Base-by-base conservation (phyloP, 2,329 filamentous ascomycete genomes). In the Metarhizium humberi region DNA sequence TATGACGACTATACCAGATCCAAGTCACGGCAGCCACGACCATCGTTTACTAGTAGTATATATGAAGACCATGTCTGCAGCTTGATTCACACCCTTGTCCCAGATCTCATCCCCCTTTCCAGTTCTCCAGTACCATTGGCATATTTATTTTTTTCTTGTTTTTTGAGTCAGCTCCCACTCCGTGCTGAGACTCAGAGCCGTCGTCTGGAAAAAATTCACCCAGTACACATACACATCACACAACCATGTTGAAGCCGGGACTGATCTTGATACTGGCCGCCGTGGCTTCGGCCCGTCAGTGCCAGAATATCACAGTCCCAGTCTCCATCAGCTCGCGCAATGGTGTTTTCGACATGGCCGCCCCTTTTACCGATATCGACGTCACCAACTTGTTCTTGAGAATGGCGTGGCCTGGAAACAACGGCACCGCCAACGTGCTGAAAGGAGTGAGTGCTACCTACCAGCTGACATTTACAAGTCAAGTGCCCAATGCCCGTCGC, bases 321-420 rank as follows among this genome's bases (percentile, higher is more conserved):
- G 72, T 87, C 14, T 67, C 72, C 3, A 75, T 86, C 51, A 73
- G 73, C 2, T 73, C 81, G 0, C 71, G 77, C 29, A 82, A 84
- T 56, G 77, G 69, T 1, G 65, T 77, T 6, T 85, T 85, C 64
- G 68, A 77, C 56, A 55, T 80, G 13, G 60, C 73, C n/a, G 63
- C 75, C 0, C 73, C 79, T 6, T 64, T 68, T 50, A 74, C 66
- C n/a, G 78, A 83, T 60, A 73, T 83, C 38, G 81, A 86, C 2
- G 78, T 78, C 1, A 78, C 79, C 13, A 74, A 78, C 58, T 81
- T 86, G 60, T 67, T 78, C 34, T 68, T 84, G 54, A 71, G 76
- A 54, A 56, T 77, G n/a, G 72, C 73, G 2, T 70, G 71, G 42
- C 75, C 78, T 47, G 76, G 76, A n/a, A 63, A 69, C 47, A 80